Evolutionary conservation across 805 yeast genomes (phyloP).

Genomic region (Metschnikowia chrysomelidarum): DNA sequence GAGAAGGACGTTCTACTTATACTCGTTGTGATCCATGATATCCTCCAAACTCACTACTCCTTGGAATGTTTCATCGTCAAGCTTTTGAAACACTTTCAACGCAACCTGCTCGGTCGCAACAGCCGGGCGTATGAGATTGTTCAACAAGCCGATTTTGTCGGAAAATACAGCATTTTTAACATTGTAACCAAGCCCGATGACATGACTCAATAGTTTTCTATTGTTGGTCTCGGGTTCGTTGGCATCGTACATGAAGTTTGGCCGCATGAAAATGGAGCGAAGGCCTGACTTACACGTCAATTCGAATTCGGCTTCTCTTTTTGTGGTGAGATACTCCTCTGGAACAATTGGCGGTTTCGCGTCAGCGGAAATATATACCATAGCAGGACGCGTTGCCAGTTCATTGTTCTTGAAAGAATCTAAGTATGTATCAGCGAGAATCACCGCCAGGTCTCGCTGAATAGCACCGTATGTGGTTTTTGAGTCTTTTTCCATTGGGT

Average conservation of each 20-base stretch:
- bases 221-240: conserved; percentile 25
- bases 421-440: conserved; percentile 56
- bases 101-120: conserved; percentile 72
- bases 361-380: conserved; percentile 83
- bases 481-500: conserved; percentile 56
- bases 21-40: conserved; percentile 5
- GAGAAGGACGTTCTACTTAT: background rate
- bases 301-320: conserved; percentile 72
- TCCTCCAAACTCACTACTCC: conserved; percentile 64
- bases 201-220: conserved; percentile 43
- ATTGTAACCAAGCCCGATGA: conserved; percentile 41
- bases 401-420: conserved; percentile 15
- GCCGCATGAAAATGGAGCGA: conserved; percentile 67
- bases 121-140: conserved; percentile 54
- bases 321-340: conserved; percentile 67
- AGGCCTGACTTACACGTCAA: conserved; percentile 44
- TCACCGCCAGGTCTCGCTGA: conserved; percentile 67
- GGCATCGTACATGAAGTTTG: conserved; percentile 80
- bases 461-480: conserved; percentile 56
- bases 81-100: conserved; percentile 49
- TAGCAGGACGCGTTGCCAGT: conserved; percentile 29
- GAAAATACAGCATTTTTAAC: conserved; percentile 45
- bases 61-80: conserved; percentile 46
- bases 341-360: conserved; percentile 63
- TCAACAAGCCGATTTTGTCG: conserved; percentile 25